phyloP scores from a whole-genome alignment of 2,329 filamentous ascomycete species.

The Trematosphaeria pertusa region DNA sequence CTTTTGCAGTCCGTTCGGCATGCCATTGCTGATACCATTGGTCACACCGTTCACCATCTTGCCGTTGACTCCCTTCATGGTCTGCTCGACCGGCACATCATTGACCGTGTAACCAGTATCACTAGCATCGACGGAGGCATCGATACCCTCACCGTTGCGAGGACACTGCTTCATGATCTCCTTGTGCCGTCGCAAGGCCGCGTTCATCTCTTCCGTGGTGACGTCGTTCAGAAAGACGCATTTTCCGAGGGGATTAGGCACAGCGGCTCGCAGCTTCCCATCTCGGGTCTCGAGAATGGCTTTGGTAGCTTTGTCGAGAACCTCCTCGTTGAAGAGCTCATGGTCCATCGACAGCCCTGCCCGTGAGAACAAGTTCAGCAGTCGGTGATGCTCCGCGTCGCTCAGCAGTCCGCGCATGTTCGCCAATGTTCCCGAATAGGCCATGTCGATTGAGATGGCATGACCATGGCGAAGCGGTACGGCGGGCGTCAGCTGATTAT shows the following conservation, averaged over 20 bases:
- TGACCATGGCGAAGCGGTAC: constrained; percentile 75
- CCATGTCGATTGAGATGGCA: constrained; percentile 79
- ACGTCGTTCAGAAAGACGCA: constrained; percentile 76
- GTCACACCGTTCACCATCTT: constrained; percentile 25
- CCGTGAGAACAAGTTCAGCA: constrained; percentile 72
- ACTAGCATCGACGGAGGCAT: constrained; percentile 72
- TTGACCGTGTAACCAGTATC: constrained; percentile 69
- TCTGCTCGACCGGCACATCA: constrained; percentile 47
- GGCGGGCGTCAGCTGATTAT: constrained; percentile 65
- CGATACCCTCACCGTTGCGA: constrained; percentile 68
- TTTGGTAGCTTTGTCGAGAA: constrained; percentile 69
- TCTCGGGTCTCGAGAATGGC: constrained; percentile 76
- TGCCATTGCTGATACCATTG: constrained; percentile 32
- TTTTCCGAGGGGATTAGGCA: constrained; percentile 70
- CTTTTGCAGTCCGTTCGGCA: constrained; percentile 16
- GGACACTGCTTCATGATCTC: constrained; percentile 67
- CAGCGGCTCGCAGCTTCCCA: constrained; percentile 70
- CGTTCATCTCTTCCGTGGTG: constrained; percentile 65
- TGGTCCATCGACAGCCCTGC: constrained; percentile 77
- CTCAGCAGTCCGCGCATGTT: constrained; percentile 67
- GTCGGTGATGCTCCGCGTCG: constrained; percentile 65
- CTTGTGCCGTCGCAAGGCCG: constrained; percentile 69
- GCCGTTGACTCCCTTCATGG: constrained; percentile 23
- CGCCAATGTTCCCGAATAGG: constrained; percentile 73
- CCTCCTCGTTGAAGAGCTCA: constrained; percentile 68